Base-by-base conservation (phyloP, 1,284 basidiomycete genomes). In the Cystobasidium slooffiae region DNA sequence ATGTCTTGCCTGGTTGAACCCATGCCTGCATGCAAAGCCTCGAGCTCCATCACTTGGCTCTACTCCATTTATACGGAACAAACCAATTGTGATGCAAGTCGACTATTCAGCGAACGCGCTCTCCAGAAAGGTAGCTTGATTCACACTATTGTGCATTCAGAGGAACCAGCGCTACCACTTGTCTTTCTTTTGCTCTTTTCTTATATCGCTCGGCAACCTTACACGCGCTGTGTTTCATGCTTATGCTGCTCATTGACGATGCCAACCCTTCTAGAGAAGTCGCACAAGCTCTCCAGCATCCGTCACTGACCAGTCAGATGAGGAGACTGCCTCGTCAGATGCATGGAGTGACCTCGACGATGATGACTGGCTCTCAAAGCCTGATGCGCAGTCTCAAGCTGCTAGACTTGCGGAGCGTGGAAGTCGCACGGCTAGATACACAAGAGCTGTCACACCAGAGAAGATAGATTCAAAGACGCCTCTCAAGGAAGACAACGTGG, bases 401-500 rank as follows among this genome's bases (percentile, higher is more conserved):
- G 51, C 56, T 18, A 52, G 56, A 51, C 70, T 65, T 10, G 44
- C 49, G 44, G 70, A 62, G 43, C 44, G 52, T 39, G 62, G 63
- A 39, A 55, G 63, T 41, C 24, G 63, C 16, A 56, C 64, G 18
- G 47, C 49, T 46, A 47, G 62, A 24, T 52, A 55, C 46, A 44
- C 24, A 6, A 65, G 70, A 52, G 52, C 20, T 18, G 70, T 73
- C 3, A 73, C 70, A 24, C 70, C 70, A 14, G 70, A 73, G 44
- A 65, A 64, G 52, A 73, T 73, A 47, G 62, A 62, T 16, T 62
- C 56, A 24, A 44, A 56, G 62, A 73, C 70, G 18, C 70, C 70
- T 3, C 59, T 73, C 37, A 73, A 73, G 24, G 70, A 73, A 46
- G 62, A 55, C 24, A 73, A 73, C 59, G 70, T 73, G 6, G 70